Evolutionary conservation across 83 land plant genomes (phyloP).

Genomic region (Larix sibirica): DNA sequence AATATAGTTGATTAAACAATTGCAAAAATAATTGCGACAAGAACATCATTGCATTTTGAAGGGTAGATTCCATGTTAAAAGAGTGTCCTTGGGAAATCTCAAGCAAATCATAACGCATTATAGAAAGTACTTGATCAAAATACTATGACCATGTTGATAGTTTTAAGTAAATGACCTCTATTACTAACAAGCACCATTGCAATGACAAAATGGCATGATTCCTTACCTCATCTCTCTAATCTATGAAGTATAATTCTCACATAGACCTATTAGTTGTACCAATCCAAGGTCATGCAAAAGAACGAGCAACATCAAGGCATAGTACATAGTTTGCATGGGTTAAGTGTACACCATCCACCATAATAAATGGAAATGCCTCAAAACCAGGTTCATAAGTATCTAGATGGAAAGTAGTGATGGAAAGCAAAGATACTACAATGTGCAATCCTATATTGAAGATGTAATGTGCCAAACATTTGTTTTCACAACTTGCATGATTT

Average conservation of each 20-base stretch:
- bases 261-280: constrained; percentile 41
- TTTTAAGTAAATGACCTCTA: constrained; percentile 26
- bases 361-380: constrained; percentile 62
- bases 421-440: constrained; percentile 66
- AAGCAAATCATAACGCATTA: constrained; percentile 14
- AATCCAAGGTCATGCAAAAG: constrained; percentile 45
- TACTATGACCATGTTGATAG: constrained; percentile 31
- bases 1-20: too few species aligned
- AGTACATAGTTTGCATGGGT: constrained; percentile 69
- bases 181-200: constrained; percentile 35
- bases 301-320: constrained; percentile 68
- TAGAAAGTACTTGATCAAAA: constrained; percentile 46
- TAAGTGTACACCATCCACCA: constrained; percentile 58
- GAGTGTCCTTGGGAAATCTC: constrained; percentile 5
- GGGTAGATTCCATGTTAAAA: too few species aligned
- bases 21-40: too few species aligned
- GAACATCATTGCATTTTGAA: too few species aligned
- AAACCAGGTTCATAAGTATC: constrained; percentile 77
- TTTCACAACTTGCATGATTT: constrained; percentile 56
- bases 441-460: constrained; percentile 75
- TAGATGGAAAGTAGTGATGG: constrained; percentile 74
- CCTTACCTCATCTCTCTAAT: constrained; percentile 50
- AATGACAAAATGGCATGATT: constrained; percentile 46
- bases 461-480: constrained; percentile 66
- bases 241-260: constrained; percentile 43